phyloP scores from a whole-genome alignment of 176 grass and related monocot genomes.

The Chrysopogon serrulatus region DNA sequence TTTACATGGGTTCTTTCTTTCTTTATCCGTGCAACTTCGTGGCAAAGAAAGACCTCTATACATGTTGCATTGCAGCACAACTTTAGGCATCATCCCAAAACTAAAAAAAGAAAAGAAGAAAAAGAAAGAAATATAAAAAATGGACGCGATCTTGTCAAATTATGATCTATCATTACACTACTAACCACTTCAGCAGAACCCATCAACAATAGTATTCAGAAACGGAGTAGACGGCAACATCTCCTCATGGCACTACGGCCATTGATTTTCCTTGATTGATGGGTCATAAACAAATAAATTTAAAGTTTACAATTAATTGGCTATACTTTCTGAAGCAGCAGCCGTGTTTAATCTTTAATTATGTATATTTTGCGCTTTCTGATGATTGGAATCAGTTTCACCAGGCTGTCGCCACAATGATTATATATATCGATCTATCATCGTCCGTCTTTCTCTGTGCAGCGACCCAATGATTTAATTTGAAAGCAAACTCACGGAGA shows the following conservation, averaged over 20 bases:
- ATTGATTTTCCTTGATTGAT: neutral
- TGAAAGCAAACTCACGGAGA: neutral
- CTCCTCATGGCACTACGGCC: neutral
- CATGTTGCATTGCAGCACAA: neutral
- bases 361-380: neutral
- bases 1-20: neutral
- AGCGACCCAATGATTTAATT: neutral
- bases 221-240: neutral
- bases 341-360: neutral
- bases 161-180: constrained; percentile 6
- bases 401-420: constrained; percentile 28
- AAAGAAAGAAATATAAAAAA: neutral
- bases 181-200: neutral
- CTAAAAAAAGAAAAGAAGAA: neutral
- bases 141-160: constrained; percentile 2
- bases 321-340: neutral
- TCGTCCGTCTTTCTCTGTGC: neutral
- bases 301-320: neutral
- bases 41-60: too few relatives aligned
- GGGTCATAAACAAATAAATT: constrained; percentile 9
- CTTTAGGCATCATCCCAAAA: neutral
- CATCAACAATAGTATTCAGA: neutral
- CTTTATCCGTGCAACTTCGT: neutral
- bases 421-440: neutral
- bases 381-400: constrained; percentile 36